Conservation (phyloP, 2,329 filamentous ascomycete genomes). For the Xylariaceae sp. region DNA sequence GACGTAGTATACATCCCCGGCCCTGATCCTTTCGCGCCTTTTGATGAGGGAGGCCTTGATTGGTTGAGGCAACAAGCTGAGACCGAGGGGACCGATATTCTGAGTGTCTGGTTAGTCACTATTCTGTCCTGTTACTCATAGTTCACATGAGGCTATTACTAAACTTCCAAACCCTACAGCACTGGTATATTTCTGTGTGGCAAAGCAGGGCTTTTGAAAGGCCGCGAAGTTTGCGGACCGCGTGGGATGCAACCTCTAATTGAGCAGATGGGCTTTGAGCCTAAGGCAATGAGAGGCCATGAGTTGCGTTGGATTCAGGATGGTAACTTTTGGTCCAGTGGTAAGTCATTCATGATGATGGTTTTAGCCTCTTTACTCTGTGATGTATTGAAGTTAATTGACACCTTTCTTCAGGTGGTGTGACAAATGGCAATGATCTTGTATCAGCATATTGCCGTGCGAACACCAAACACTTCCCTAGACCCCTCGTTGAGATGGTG, state of each 20-base stretch:
- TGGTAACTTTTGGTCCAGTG: slow-evolving; percentile 54
- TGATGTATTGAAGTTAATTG: neutral
- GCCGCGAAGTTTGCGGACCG: slow-evolving; percentile 47
- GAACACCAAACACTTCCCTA: slow-evolving; percentile 42
- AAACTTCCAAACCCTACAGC: too few relatives aligned
- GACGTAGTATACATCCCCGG: slow-evolving; percentile 53
- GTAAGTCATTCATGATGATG: slow-evolving; percentile 33
- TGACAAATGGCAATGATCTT: slow-evolving; percentile 57
- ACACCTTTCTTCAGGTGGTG: slow-evolving; percentile 38
- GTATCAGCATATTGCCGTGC: slow-evolving; percentile 50
- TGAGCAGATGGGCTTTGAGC: slow-evolving; percentile 36
- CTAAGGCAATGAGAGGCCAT: slow-evolving; percentile 42
- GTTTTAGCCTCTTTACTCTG: neutral
- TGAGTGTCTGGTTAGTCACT: slow-evolving; percentile 44
- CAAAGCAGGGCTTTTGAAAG: slow-evolving; percentile 46
- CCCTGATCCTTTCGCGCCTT: slow-evolving; percentile 37
- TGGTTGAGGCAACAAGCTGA: slow-evolving; percentile 45
- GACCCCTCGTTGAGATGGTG: slow-evolving; percentile 42
- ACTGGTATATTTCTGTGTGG: slow-evolving; percentile 48
- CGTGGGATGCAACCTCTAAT: slow-evolving; percentile 42
- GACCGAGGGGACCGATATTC: slow-evolving; percentile 42
- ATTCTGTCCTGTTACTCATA: too few relatives aligned
- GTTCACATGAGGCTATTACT: too few relatives aligned
- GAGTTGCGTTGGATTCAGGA: slow-evolving; percentile 50
- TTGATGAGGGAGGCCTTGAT: slow-evolving; percentile 31